A percentile compares a stretch with the other conserved stretches of the same genome.
phyloP scores from a whole-genome alignment of 768 basidiomycete species.

The Lyophyllum semitale region DNA sequence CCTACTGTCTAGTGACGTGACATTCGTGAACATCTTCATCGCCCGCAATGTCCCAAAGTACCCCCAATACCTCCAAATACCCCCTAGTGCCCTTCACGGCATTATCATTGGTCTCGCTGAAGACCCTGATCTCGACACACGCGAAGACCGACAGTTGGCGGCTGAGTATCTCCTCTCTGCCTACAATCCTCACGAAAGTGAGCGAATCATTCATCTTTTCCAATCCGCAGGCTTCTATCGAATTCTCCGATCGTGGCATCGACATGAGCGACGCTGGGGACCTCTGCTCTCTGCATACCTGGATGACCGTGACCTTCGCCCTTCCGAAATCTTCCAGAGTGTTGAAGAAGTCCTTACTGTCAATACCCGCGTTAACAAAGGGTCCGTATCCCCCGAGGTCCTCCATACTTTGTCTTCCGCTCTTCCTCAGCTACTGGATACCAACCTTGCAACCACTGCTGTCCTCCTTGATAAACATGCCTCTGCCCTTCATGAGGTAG shows the following conservation, averaged over 20 bases:
- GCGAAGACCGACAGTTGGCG: constrained; percentile 94
- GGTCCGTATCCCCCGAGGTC: constrained; percentile 57
- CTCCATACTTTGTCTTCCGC: constrained; percentile 52
- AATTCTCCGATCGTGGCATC: constrained; percentile 82
- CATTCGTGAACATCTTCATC: constrained; percentile 93
- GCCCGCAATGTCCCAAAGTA: constrained; percentile 98
- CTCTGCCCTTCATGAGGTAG: constrained; percentile 66
- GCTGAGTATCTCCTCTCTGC: constrained; percentile 91
- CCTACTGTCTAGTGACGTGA: constrained; percentile 62
- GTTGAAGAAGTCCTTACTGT: constrained; percentile 61
- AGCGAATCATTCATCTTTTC: constrained; percentile 68
- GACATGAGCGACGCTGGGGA: constrained; percentile 76
- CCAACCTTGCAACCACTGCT: constrained; percentile 69
- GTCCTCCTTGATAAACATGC: constrained; percentile 67
- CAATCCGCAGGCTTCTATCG: constrained; percentile 87
- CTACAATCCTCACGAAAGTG: constrained; percentile 82
- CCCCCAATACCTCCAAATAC: constrained; percentile 76
- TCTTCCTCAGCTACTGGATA: constrained; percentile 64
- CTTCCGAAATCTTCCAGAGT: constrained; percentile 63
- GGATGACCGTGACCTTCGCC: constrained; percentile 64
- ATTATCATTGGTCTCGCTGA: constrained; percentile 79
- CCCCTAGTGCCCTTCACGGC: constrained; percentile 67
- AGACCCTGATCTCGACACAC: constrained; percentile 73
- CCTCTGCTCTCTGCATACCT: constrained; percentile 74
- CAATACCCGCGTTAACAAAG: constrained; percentile 48